Percentiles rank a stretch among this genome's conserved stretches.
Conservation (phyloP, 2,329 filamentous ascomycete genomes). For the Fusarium redolens region DNA sequence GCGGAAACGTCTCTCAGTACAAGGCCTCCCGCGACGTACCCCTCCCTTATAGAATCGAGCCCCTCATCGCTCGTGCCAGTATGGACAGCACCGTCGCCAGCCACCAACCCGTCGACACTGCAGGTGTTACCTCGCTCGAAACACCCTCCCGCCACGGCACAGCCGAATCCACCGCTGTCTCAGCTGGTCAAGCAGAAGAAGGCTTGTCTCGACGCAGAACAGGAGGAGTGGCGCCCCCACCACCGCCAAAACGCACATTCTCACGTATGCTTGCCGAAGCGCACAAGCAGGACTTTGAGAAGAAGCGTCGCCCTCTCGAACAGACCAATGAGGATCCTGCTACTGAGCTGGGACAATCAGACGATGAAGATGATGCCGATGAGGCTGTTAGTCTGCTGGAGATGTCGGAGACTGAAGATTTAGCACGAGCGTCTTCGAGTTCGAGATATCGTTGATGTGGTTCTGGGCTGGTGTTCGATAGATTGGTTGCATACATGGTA, state of each 20-base stretch:
- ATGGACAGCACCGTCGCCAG: conserved; percentile 44
- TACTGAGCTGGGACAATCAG: conserved; percentile 46
- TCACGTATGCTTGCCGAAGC: conserved; percentile 80
- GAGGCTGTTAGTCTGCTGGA: conserved; percentile 45
- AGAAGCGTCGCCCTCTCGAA: conserved; percentile 66
- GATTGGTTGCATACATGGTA: not conserved
- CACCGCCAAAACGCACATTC: conserved; percentile 49
- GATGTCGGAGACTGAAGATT: conserved; percentile 43
- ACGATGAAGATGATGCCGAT: conserved; percentile 50
- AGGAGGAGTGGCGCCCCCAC: conserved; percentile 50
- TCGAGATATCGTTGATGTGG: conserved; percentile 22
- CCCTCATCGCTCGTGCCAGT: conserved; percentile 57
- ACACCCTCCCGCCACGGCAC: conserved; percentile 26
- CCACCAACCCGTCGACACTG: not conserved
- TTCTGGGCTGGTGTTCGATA: not conserved
- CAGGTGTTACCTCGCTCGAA: conserved; percentile 4
- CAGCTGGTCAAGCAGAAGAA: conserved; percentile 29
- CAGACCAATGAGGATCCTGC: conserved; percentile 40
- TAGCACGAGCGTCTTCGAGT: conserved; percentile 27
- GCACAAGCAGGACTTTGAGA: conserved; percentile 92
- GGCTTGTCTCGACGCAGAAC: conserved; percentile 49
- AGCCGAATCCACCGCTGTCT: conserved; percentile 35
- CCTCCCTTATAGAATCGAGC: conserved; percentile 78
- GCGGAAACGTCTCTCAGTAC: conserved; percentile 89
- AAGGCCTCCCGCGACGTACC: conserved; percentile 90